These are phyloP conservation scores for Athelia psychrophila DNA, from an alignment of 1,284 basidiomycete genomes.

Conservation along the genomic window DNA sequence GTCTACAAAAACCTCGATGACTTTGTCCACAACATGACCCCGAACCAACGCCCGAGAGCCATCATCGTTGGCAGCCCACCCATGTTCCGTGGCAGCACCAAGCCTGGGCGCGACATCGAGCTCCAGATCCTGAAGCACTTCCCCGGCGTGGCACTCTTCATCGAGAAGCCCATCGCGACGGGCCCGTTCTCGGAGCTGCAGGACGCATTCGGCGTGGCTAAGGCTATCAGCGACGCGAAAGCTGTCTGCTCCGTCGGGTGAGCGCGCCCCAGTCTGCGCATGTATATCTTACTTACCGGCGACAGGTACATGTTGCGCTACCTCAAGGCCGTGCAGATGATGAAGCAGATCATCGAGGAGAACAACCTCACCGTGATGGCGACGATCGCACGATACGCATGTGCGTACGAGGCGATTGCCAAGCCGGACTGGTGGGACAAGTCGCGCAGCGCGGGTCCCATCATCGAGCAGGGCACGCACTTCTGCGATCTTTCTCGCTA, in stretches of 20 bases:
- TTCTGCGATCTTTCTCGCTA: constrained; percentile 92
- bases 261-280: constrained; percentile 13
- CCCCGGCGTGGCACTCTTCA: constrained; percentile 88
- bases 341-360: constrained; percentile 95
- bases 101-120: constrained; percentile 86
- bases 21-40: constrained; percentile 71
- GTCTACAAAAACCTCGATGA: constrained; percentile 89
- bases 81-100: constrained; percentile 84
- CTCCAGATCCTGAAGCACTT: constrained; percentile 87
- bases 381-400: constrained; percentile 93
- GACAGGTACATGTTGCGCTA: constrained; percentile 88
- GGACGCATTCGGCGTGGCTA: constrained; percentile 66
- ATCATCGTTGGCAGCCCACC: constrained; percentile 93
- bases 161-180: constrained; percentile 94
- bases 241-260: constrained; percentile 91
- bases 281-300: constrained; percentile 5
- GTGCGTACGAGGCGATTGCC: constrained; percentile 87
- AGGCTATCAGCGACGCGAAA: constrained; percentile 62
- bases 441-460: constrained; percentile 78
- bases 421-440: constrained; percentile 99
- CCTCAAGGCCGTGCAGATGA: constrained; percentile 93
- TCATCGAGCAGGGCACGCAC: constrained; percentile 96
- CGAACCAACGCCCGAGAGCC: constrained; percentile 62
- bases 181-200: constrained; percentile 71
- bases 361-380: constrained; percentile 97